These are phyloP conservation scores for Cantharellus cinnabarinus DNA, from an alignment of 768 basidiomycete species.

Conservation along the genomic window DNA sequence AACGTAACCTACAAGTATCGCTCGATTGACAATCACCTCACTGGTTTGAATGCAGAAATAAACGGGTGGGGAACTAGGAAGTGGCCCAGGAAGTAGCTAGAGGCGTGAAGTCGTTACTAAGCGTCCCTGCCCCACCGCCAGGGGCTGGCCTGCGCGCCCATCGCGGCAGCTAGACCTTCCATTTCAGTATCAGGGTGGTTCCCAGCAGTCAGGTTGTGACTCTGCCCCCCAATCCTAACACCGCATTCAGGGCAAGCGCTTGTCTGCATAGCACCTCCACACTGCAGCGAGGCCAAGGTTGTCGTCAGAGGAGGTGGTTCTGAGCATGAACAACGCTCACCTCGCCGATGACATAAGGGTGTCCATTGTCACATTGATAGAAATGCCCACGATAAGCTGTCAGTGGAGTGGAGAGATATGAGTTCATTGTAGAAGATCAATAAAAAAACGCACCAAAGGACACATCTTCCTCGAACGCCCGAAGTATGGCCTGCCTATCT, in stretches of 20 bases:
- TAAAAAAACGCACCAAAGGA: neutral
- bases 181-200: slow-evolving; percentile 9
- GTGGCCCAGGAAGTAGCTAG: too few species aligned
- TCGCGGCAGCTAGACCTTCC: neutral
- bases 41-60: too few species aligned
- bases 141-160: neutral
- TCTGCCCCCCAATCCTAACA: slow-evolving; percentile 8
- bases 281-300: neutral
- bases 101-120: too few species aligned
- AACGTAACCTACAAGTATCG: too few species aligned
- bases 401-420: neutral
- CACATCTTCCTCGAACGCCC: slow-evolving; percentile 17
- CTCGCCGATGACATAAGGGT: slow-evolving; percentile 9
- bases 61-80: too few species aligned
- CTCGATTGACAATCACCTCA: too few species aligned
- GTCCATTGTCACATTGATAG: slow-evolving; percentile 9
- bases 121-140: neutral
- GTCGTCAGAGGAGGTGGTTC: neutral
- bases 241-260: slow-evolving; percentile 11
- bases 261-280: slow-evolving; percentile 6
- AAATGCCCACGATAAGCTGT: slow-evolving; percentile 4
- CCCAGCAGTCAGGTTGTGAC: slow-evolving; percentile 3
- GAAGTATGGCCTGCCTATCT: slow-evolving; percentile 31
- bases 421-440: neutral
- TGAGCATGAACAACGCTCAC: slow-evolving; percentile 1